Evolutionary conservation across 23 red algal genomes (phyloP).

Genomic region (Chondrus crispus): DNA sequence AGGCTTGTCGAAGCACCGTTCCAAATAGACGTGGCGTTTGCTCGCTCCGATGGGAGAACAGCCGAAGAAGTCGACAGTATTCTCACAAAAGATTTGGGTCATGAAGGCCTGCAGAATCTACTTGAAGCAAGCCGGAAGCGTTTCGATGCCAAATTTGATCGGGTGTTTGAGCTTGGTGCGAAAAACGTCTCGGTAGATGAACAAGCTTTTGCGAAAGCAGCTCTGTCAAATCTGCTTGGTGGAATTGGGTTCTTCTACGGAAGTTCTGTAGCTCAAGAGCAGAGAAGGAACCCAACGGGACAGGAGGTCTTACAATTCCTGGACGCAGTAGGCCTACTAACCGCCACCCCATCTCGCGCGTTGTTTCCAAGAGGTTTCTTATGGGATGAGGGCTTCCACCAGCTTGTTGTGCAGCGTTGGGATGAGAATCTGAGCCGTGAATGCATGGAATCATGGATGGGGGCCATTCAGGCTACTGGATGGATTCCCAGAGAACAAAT

Average conservation of each 20-base stretch:
- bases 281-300: not conserved
- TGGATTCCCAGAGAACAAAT: slow-evolving; percentile 99
- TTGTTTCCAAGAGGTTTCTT: slow-evolving; percentile 94
- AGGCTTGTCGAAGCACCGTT: slow-evolving; percentile 61
- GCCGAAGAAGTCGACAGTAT: not conserved
- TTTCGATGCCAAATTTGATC: slow-evolving; percentile 56
- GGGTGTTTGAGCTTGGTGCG: slow-evolving; percentile 38
- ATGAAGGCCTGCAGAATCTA: not conserved
- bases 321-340: slow-evolving; percentile 47
- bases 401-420: slow-evolving; percentile 86
- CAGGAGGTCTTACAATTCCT: slow-evolving; percentile 1
- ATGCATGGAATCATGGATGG: slow-evolving; percentile 83
- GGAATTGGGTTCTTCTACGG: slow-evolving; percentile 92
- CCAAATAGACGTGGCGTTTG: slow-evolving; percentile 69
- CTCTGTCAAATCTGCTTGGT: slow-evolving; percentile 79
- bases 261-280: slow-evolving; percentile 29
- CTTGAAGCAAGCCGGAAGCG: not conserved
- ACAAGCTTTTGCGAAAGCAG: slow-evolving; percentile 39
- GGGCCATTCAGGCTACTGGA: slow-evolving; percentile 41
- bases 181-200: slow-evolving; percentile 16
- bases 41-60: not conserved
- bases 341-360: slow-evolving; percentile 77
- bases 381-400: slow-evolving; percentile 99
- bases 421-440: slow-evolving; percentile 57
- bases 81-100: slow-evolving; percentile 3